Evolutionary conservation across 352 stramenopile species (phyloP).

Genomic region (Pythium aquatile): DNA sequence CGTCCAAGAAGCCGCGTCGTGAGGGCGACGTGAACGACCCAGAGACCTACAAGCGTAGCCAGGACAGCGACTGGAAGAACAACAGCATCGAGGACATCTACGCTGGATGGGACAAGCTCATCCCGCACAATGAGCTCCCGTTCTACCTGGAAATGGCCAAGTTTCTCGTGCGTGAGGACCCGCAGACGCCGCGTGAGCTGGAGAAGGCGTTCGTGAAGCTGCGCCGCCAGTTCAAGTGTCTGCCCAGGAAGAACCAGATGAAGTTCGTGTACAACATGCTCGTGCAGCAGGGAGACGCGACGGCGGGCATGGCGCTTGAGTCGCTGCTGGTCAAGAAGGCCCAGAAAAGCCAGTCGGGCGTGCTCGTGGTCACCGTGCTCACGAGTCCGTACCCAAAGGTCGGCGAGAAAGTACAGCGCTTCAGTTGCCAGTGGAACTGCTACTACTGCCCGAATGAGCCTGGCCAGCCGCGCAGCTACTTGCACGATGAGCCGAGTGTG

Average conservation of each 20-base stretch:
- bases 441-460: slow-evolving; percentile 95
- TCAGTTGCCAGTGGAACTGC: slow-evolving; percentile 94
- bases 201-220: slow-evolving; percentile 86
- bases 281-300: slow-evolving; percentile 57
- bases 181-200: slow-evolving; percentile 73
- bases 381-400: slow-evolving; percentile 89
- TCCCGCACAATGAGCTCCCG: slow-evolving; percentile 58
- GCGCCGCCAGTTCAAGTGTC: slow-evolving; percentile 84
- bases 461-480: slow-evolving; percentile 89
- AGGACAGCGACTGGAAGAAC: slow-evolving; percentile 77
- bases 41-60: slow-evolving; percentile 85
- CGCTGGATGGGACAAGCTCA: slow-evolving; percentile 77
- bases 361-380: slow-evolving; percentile 91
- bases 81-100: slow-evolving; percentile 89
- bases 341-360: slow-evolving; percentile 87
- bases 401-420: slow-evolving; percentile 75
- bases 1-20: slow-evolving; percentile 30
- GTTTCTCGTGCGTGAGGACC: slow-evolving; percentile 75
- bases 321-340: slow-evolving; percentile 88
- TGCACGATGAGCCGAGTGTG: slow-evolving; percentile 92
- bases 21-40: slow-evolving; percentile 70
- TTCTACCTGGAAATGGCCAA: slow-evolving; percentile 78
- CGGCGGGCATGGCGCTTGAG: slow-evolving; percentile 56
- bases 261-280: slow-evolving; percentile 83
- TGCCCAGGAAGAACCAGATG: slow-evolving; percentile 91